Evolutionary conservation across 1,139 yeast genomes (phyloP), one percentile per base, ranked within the genome.

Genomic region (Geotrichum reessii): DNA sequence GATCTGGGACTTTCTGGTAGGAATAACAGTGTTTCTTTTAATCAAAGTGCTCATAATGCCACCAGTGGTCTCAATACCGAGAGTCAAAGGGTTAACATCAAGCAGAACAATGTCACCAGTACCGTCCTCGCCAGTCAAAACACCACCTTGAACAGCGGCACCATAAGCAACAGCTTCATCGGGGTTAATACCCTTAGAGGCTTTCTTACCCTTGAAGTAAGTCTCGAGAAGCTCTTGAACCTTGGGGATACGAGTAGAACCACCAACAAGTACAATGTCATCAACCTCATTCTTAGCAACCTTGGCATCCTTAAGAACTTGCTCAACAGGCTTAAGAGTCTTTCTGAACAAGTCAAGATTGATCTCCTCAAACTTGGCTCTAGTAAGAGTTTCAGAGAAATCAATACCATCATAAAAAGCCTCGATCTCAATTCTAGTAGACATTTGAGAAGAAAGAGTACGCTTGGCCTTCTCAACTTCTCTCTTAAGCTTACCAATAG

Each of bases 111-210:
- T 82, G 75, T 89, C 96, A 74, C 88, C 95, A 60, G 90, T 86
- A 62, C 81, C 80, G 62, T 82, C 82, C 77, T 89, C 95, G 76
- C 97, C 97, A 64, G 95, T 83, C 66, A 91, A 79, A 67, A 91
- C 92, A 82, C 97, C 97, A 62, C 96, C 97, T 80, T 91, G 98
- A 71, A 89, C 97, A 72, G 97, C 97, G 73, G 97, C 97, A 86
- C 97, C 97, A 83, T 89, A 89, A 74, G 97, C 97, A 79, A 89
- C 96, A 76, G 96, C 96, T 83, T 89, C 96, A 84, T 89, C 97
- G 62, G 97, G 97, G 80, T 91, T 91, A 72, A 91, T 90, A 78
- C 96, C 95, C 82, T 89, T 90, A 66, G 95, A 86, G 60, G 95
- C 93, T 79, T 90, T 87, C 82, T 91, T 91, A 70, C 96, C 96